Conservation (phyloP, 495 filamentous ascomycete genomes). For the Neurospora cerealis region DNA sequence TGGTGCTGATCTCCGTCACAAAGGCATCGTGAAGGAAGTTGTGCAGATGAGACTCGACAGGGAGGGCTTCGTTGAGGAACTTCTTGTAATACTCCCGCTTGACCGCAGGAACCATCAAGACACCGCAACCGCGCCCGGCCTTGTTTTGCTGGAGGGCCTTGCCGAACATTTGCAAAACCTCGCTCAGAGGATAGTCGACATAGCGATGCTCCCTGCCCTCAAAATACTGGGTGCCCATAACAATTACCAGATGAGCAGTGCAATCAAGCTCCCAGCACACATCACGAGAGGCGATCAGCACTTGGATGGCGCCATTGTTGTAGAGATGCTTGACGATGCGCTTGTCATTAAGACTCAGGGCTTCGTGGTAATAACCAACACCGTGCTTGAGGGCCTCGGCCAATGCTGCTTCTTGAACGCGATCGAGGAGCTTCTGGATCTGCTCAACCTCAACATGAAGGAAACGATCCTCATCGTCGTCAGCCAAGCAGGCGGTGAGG, state of each 20-base stretch:
- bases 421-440: conserved; percentile 68
- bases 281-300: conserved; percentile 87
- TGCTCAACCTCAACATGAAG: conserved; percentile 71
- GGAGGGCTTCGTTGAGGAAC: conserved; percentile 92
- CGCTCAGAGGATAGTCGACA: conserved; percentile 89
- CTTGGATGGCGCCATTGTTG: conserved; percentile 83
- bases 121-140: conserved; percentile 77
- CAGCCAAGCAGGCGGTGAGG: conserved; percentile 69
- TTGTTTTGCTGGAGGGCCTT: conserved; percentile 67
- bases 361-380: conserved; percentile 96
- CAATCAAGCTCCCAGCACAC: conserved; percentile 92
- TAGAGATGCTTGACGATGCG: conserved; percentile 88
- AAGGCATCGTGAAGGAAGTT: conserved; percentile 90
- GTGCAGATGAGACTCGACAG: conserved; percentile 90
- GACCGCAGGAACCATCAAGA: conserved; percentile 87
- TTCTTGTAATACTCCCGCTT: conserved; percentile 98
- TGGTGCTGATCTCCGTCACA: conserved; percentile 90
- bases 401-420: conserved; percentile 74
- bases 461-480: conserved; percentile 92
- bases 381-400: conserved; percentile 90
- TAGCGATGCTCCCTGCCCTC: conserved; percentile 96
- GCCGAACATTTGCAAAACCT: conserved; percentile 99
- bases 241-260: conserved; percentile 80
- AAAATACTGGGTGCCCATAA: conserved; percentile 99
- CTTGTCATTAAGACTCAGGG: conserved; percentile 78